Percentiles rank a stretch among this genome's conserved stretches.
These are phyloP conservation scores for Pichia eremophila DNA, from an alignment of 805 yeast genomes.

Conservation along the genomic window DNA sequence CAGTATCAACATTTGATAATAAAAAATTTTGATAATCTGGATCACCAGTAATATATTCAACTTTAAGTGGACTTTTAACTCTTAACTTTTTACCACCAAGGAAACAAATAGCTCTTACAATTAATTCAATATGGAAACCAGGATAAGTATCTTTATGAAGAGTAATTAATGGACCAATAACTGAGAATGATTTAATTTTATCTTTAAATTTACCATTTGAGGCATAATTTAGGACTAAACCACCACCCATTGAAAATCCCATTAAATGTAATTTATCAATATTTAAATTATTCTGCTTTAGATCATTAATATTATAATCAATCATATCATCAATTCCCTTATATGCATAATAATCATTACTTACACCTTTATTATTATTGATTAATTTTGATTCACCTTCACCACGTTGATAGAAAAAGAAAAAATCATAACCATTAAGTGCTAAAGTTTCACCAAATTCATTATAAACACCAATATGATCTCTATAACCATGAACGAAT, in stretches of 20 bases:
- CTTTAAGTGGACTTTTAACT: constrained; percentile 45
- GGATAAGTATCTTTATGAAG: constrained; percentile 55
- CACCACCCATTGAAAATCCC: constrained; percentile 84
- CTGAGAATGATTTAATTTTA: constrained; percentile 37
- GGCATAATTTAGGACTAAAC: constrained; percentile 54
- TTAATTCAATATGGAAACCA: constrained; percentile 30
- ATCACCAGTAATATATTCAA: constrained; percentile 47
- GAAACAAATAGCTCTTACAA: constrained; percentile 33
- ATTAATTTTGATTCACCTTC: constrained; percentile 52
- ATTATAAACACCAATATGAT: constrained; percentile 39
- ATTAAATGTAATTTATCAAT: constrained; percentile 38
- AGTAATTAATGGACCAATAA: constrained; percentile 50
- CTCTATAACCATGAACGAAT: constrained; percentile 67
- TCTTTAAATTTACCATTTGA: constrained; percentile 42
- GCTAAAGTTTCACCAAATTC: constrained; percentile 46
- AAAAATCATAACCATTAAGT: constrained; percentile 53
- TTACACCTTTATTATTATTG: constrained; percentile 42
- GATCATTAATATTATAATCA: constrained; percentile 31
- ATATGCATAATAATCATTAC: constrained; percentile 47
- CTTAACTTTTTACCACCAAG: constrained; percentile 34
- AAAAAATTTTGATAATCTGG: constrained; percentile 37
- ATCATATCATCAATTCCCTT: constrained; percentile 54
- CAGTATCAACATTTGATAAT: constrained; percentile 29
- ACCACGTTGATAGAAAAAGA: constrained; percentile 69
- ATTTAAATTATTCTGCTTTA: constrained; percentile 13